Evolutionary conservation across 129 eudicot species (phyloP).

Genomic region (Arctium lappa): DNA sequence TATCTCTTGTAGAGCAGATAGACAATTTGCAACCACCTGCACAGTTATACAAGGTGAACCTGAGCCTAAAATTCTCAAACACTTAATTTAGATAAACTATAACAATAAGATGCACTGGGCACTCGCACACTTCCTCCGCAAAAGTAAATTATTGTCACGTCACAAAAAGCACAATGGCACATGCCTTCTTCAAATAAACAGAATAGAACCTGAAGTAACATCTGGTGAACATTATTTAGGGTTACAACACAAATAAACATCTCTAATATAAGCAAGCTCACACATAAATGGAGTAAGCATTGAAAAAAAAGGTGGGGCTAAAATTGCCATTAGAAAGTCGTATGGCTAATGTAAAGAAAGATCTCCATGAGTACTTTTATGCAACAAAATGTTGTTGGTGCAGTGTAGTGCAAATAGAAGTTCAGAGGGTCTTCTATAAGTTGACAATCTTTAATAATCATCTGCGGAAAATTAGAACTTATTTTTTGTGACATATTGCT

Average conservation of each 20-base stretch:
- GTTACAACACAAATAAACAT: not conserved
- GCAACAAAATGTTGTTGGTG: not conserved
- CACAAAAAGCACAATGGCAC: not conserved
- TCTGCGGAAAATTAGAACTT: not conserved
- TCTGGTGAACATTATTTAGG: not conserved
- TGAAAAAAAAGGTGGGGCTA: not conserved
- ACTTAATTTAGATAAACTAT: not conserved
- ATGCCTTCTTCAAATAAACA: not conserved
- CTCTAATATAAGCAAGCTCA: not conserved
- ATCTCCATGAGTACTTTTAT: not conserved
- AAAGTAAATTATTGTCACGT: not conserved
- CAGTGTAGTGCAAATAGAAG: not conserved
- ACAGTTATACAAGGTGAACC: not conserved
- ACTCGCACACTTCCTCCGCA: not conserved
- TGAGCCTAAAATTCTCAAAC: not conserved
- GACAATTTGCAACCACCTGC: conserved; percentile 94
- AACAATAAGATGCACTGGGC: not conserved
- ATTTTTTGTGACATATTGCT: not conserved
- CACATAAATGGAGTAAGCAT: not conserved
- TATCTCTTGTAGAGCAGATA: conserved; percentile 86
- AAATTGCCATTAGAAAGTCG: not conserved
- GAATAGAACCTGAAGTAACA: not conserved
- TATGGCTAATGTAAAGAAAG: not conserved
- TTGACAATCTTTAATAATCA: not conserved
- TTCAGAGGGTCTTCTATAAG: not conserved